A percentile compares a stretch with the other conserved stretches of the same genome.
These are phyloP conservation scores for Candida rishiriensis DNA, from an alignment of 805 yeast genomes.

Conservation along the genomic window DNA sequence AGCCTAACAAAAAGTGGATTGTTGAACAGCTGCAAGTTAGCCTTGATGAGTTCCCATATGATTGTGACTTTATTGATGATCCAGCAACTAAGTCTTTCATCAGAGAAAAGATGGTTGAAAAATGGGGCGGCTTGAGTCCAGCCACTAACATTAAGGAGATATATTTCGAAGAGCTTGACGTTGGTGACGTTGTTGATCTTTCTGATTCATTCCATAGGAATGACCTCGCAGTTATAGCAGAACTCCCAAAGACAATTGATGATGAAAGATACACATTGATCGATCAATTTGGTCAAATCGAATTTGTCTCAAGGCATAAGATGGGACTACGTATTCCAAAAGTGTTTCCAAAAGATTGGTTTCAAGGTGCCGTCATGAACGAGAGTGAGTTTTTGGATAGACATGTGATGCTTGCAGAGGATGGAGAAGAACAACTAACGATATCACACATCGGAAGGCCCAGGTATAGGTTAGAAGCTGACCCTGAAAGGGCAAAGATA, in stretches of 20 bases:
- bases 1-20: slow-evolving; percentile 31
- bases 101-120: slow-evolving; percentile 1
- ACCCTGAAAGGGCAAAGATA: slow-evolving; percentile 22
- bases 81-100: slow-evolving; percentile 4
- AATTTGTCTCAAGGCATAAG: slow-evolving; percentile 40
- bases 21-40: slow-evolving; percentile 1
- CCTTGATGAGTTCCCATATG: slow-evolving; percentile 8
- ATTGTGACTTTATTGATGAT: slow-evolving; percentile 16
- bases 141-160: slow-evolving; percentile 16
- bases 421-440: slow-evolving; percentile 4
- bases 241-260: slow-evolving; percentile 42
- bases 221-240: slow-evolving; percentile 50
- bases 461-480: slow-evolving; percentile 29
- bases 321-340: slow-evolving; percentile 52
- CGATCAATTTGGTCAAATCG: slow-evolving; percentile 52
- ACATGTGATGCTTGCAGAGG: background rate
- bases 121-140: slow-evolving; percentile 3
- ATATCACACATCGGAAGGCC: slow-evolving; percentile 30
- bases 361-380: slow-evolving; percentile 25
- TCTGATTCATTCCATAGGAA: slow-evolving; percentile 36
- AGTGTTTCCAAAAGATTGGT: slow-evolving; percentile 39
- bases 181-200: slow-evolving; percentile 65
- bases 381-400: slow-evolving; percentile 22
- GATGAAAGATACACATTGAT: slow-evolving; percentile 57
- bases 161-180: slow-evolving; percentile 28